Evolutionary conservation across 345 rosid genomes (phyloP).

Genomic region (Mangifera indica): DNA sequence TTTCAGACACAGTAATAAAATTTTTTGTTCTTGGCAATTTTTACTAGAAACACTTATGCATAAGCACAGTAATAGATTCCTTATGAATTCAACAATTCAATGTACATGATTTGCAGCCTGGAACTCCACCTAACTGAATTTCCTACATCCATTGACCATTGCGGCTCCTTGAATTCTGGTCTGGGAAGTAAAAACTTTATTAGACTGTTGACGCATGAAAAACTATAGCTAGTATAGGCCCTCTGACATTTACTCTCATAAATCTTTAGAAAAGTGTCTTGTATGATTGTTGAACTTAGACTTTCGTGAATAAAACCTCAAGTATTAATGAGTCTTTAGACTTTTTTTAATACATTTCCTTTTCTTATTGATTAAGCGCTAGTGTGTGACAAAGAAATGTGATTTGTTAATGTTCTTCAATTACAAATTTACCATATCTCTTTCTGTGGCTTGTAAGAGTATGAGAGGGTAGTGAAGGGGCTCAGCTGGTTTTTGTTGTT

Average conservation of each 20-base stretch:
- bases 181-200: no score
- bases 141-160: background rate
- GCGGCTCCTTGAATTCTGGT: background rate
- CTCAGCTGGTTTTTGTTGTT: background rate
- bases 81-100: background rate
- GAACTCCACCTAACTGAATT: background rate
- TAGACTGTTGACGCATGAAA: background rate
- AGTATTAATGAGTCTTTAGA: background rate
- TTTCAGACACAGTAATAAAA: no score
- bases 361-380: background rate
- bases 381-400: background rate
- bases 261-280: background rate
- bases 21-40: background rate
- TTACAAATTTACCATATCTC: background rate
- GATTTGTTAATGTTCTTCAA: background rate
- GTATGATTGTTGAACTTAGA: background rate
- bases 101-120: background rate
- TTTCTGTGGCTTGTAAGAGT: background rate
- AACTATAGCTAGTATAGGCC: background rate
- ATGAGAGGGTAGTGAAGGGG: background rate
- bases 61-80: background rate
- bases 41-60: background rate
- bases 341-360: background rate
- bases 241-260: background rate
- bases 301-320: background rate